Base-by-base conservation (phyloP, 2,329 filamentous ascomycete genomes). In the Sporothrix luriei region DNA sequence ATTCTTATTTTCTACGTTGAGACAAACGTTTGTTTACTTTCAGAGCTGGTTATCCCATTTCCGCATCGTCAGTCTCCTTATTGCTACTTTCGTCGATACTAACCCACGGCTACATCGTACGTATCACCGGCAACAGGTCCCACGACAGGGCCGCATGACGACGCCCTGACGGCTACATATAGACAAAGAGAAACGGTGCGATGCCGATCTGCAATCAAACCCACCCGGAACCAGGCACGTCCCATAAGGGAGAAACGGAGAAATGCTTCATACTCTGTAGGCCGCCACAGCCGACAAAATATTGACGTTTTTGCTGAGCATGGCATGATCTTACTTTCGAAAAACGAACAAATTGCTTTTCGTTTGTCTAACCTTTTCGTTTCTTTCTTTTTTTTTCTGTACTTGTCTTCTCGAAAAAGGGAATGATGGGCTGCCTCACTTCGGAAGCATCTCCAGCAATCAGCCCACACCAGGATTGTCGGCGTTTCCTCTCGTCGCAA, bases 361-460 rank as follows among this genome's bases (percentile, higher is more conserved):
- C 40, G 40, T 59, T 52, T 59, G 19, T 29, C 29, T 29, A 3
- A 7, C 9, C 33, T 59, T 61, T 43, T 43, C 43, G n/a, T 14
- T 59, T 33, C 29, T 33, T 33, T 33, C 11, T 66, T 26, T 24
- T 14, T 43, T 54, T 54, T 66, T 66, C 29, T 29, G 19, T n/a
- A 13, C 19, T 11, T 29, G 11, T 52, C 33, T 9, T 9, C 29
- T 10, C 62, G 61, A 33, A 64, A 33, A n/a, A 49, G 61, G 46
- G 19, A 64, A 49, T 64, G 43, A 64, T 64, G 61, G 61, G 61
- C 61, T 64, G 24, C 61, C 61, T 64, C 57, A 38, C 38, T 62
- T 62, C 38, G n/a, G 26, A 46, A 21, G n/a, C 38, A 14, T 11
- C 24, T 43, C 26, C 57, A 26, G 19, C 3, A 43, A 61, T 16